Base-by-base conservation (phyloP, 2,329 filamentous ascomycete species). In the Paecilomyces sp. region DNA sequence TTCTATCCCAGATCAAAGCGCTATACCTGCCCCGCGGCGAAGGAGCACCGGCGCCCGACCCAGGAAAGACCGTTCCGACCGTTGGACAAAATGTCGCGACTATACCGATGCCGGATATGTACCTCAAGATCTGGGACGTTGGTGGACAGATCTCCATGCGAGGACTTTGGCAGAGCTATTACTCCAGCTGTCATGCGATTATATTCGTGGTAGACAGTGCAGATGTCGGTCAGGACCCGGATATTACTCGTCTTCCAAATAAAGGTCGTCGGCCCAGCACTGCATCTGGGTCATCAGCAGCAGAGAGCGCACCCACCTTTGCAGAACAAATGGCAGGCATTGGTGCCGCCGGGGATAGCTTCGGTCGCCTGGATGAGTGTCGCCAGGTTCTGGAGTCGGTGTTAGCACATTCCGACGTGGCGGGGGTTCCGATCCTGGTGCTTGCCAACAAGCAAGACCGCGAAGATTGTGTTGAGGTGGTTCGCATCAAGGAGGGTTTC, bases 71-170 rank as follows among this genome's bases (percentile, higher is more conserved):
- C 53, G 93, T 97, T 7, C 94, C 94, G 30, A 99, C 94, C 22
- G 93, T 97, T 68, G 94, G 94, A 65, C 94, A 97, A 75, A 97
- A 97, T 77, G 92, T 97, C 64, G 90, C 91, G 63, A 94, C 92
- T 54, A 90, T 99, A 72, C 86, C 89, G 24, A 83, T 97, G 25
- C 89, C 91, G 15, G 91, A 96, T 75, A 93, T 97, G 86, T 97
- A 97, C 80, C 83, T 99, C 71, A 96, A 97, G 81, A 89, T 99
- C 68, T 97, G 94, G 94, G 94, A 99, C 73, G 91, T 99, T 0
- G 94, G 94, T 64, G 94, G 94, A 6, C 94, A 99, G 76, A 87
- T 94, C 71, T 89, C 85, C 30, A 84, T 99, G 71, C 88, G 94
- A 63, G 88, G 89, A 64, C 85, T 97, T 33, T 99, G 94, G 94